Evolutionary conservation across 768 basidiomycete genomes (phyloP).

Genomic region (Serendipita sp.): DNA sequence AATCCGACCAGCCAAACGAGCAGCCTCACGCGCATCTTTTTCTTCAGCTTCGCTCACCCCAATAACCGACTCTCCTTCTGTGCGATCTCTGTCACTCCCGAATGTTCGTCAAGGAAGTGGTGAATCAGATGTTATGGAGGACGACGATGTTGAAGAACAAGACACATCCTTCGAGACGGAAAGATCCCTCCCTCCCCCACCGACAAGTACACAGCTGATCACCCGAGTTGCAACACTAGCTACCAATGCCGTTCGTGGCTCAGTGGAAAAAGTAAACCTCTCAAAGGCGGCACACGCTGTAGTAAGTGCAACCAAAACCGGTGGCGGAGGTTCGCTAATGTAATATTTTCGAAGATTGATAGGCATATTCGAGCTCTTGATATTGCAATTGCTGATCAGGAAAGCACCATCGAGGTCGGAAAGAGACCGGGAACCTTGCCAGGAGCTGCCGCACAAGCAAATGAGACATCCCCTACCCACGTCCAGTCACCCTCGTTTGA

Average conservation of each 20-base stretch:
- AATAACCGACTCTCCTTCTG: not conserved
- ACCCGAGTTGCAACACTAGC: not conserved
- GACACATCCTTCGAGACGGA: not conserved
- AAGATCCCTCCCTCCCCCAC: not conserved
- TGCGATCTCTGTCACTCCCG: not conserved
- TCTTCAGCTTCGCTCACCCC: not conserved
- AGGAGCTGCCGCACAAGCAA: not conserved
- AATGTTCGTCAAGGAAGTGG: not conserved
- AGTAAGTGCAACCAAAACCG: not conserved
- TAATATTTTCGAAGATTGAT: not conserved
- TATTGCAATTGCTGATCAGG: constrained; percentile 2
- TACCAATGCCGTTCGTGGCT: not conserved
- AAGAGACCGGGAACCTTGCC: not conserved
- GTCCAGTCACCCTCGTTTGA: not conserved
- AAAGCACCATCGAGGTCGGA: not conserved
- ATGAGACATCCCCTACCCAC: not conserved
- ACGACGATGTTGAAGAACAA: not conserved
- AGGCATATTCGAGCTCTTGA: constrained; percentile 5
- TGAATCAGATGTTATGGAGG: not conserved
- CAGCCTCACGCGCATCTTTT: not conserved
- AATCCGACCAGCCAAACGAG: not conserved
- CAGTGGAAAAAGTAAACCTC: not conserved
- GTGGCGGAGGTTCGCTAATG: not conserved
- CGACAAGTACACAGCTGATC: not conserved
- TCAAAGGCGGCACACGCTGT: not conserved